Conservation (phyloP, 129 eudicot genomes). For the Chrysanthemum makinoi region DNA sequence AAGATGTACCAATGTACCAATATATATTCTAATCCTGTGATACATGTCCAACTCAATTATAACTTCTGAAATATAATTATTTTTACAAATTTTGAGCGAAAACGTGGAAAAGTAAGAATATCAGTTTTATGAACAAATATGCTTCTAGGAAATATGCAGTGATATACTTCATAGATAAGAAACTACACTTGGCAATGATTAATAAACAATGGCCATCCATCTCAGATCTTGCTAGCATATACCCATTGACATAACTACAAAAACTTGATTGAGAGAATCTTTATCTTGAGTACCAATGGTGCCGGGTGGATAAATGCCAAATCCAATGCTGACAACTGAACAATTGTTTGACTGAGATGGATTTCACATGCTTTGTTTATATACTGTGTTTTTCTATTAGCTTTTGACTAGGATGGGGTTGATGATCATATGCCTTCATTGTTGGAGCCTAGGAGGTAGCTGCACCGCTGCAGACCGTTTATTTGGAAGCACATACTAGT, state of each 20-base stretch:
- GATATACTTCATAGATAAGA: too few relatives aligned
- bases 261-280: background rate
- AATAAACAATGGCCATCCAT: too few relatives aligned
- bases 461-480: background rate
- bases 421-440: conserved; percentile 1
- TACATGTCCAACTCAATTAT: too few relatives aligned
- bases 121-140: too few relatives aligned
- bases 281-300: background rate
- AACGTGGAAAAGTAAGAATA: too few relatives aligned
- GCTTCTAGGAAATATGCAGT: too few relatives aligned
- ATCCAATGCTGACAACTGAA: background rate
- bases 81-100: too few relatives aligned
- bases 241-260: background rate
- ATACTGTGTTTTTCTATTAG: background rate
- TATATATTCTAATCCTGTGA: too few relatives aligned
- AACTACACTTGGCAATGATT: too few relatives aligned
- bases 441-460: background rate
- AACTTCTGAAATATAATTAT: too few relatives aligned
- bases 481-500: background rate
- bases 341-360: background rate
- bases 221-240: background rate
- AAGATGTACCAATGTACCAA: too few relatives aligned
- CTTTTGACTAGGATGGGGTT: background rate
- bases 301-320: conserved; percentile 1
- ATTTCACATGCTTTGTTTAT: conserved; percentile 1